These are phyloP conservation scores for Hebeloma cylindrosporum DNA, from an alignment of 768 basidiomycete genomes.

Conservation along the genomic window DNA sequence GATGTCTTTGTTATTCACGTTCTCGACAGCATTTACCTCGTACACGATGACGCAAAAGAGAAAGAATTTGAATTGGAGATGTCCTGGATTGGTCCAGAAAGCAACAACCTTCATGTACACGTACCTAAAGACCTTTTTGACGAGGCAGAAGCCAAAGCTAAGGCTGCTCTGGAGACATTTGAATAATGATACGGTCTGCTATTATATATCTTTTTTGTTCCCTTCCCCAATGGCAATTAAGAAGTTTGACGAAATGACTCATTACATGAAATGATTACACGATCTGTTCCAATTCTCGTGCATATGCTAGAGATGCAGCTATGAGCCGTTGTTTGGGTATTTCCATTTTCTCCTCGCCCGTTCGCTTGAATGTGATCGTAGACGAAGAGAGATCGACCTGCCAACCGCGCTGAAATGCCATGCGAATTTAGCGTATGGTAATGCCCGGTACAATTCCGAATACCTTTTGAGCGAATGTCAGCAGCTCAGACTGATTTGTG, in stretches of 20 bases:
- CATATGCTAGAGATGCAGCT: constrained; percentile 72
- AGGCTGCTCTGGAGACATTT: constrained; percentile 72
- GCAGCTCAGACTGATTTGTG: constrained; percentile 73
- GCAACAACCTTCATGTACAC: constrained; percentile 71
- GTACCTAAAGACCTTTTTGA: constrained; percentile 84
- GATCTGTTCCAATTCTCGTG: constrained; percentile 88
- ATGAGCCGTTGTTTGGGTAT: constrained; percentile 87
- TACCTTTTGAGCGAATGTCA: constrained; percentile 82
- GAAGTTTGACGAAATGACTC: constrained; percentile 13
- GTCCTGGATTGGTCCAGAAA: constrained; percentile 93
- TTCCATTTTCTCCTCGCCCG: constrained; percentile 78
- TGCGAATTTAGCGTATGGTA: constrained; percentile 5
- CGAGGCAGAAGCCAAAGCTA: constrained; percentile 87
- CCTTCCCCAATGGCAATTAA: constrained; percentile 12
- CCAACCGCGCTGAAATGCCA: constrained; percentile 69
- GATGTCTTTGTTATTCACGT: neutral
- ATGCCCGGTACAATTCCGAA: constrained; percentile 1
- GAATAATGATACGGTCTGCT: constrained; percentile 34
- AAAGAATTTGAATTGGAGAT: constrained; percentile 98
- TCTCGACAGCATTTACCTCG: constrained; percentile 80
- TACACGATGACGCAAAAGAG: constrained; percentile 97
- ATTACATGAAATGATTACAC: constrained; percentile 61
- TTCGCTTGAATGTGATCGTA: constrained; percentile 76
- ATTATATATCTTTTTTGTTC: constrained; percentile 20
- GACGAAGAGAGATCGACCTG: constrained; percentile 70